phyloP scores from a whole-genome alignment of 805 yeast genomes.

The Priceomyces carsonii region DNA sequence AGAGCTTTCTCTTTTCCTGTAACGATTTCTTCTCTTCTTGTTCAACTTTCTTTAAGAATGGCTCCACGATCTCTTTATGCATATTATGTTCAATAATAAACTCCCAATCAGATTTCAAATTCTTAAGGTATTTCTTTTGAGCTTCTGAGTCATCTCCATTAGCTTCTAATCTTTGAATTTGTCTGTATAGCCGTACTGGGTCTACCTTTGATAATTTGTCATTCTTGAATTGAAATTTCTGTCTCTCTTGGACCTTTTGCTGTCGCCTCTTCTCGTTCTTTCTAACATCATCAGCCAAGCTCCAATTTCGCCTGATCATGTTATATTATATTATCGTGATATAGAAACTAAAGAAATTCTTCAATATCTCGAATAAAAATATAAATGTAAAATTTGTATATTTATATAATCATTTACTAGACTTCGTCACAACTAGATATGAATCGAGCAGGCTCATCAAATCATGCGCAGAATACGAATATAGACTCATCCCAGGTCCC shows the following conservation, averaged over 20 bases:
- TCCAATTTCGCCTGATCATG: slow-evolving; percentile 31
- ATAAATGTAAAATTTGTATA: no score
- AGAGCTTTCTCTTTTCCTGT: slow-evolving; percentile 23
- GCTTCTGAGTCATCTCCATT: slow-evolving; percentile 13
- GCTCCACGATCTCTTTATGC: slow-evolving; percentile 28
- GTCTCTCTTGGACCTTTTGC: slow-evolving; percentile 35
- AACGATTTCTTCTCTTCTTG: slow-evolving; percentile 15
- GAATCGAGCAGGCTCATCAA: neutral
- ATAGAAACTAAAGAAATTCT: no score
- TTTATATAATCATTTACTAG: neutral
- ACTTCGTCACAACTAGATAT: neutral
- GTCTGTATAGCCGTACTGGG: slow-evolving; percentile 36
- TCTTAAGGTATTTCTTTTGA: slow-evolving; percentile 21
- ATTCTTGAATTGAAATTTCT: slow-evolving; percentile 29
- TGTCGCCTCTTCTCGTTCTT: slow-evolving; percentile 38
- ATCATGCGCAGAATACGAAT: neutral
- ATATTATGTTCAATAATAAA: slow-evolving; percentile 35
- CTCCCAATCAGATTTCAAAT: slow-evolving; percentile 41
- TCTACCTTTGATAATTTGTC: slow-evolving; percentile 27
- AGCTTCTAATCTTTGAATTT: slow-evolving; percentile 29
- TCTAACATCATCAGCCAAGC: slow-evolving; percentile 39
- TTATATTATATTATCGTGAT: no score
- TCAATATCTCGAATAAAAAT: no score
- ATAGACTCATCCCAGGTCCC: slow-evolving; percentile 28
- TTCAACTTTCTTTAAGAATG: slow-evolving; percentile 22